These are phyloP conservation scores for Cryptosporidium bovis DNA, from an alignment of 169 alveolate species.

Conservation along the genomic window DNA sequence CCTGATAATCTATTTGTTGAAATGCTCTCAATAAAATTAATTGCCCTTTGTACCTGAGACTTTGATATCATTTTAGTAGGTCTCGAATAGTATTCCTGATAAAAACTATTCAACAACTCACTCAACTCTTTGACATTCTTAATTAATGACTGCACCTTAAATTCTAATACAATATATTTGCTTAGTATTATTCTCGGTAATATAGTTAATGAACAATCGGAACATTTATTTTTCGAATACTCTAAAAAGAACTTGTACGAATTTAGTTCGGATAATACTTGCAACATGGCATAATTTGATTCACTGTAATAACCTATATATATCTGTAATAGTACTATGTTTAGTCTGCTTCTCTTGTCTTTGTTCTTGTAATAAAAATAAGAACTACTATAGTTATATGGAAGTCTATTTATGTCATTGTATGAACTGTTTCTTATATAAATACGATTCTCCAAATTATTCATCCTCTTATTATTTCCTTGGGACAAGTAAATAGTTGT, in stretches of 20 bases:
- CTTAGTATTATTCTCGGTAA: conserved; percentile 44
- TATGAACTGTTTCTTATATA: conserved; percentile 15
- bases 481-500: background rate
- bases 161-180: conserved; percentile 39
- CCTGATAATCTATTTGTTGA: background rate
- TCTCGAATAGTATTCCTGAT: conserved; percentile 31
- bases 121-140: conserved; percentile 33
- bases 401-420: conserved; percentile 26
- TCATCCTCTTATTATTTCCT: background rate
- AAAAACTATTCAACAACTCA: conserved; percentile 26
- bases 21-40: conserved; percentile 4
- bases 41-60: conserved; percentile 34
- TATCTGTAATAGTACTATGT: conserved; percentile 35
- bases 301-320: conserved; percentile 46
- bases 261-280: conserved; percentile 34
- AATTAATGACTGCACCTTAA: conserved; percentile 27
- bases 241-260: conserved; percentile 38
- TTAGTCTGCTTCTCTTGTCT: background rate
- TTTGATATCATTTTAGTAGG: conserved; percentile 48
- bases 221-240: conserved; percentile 9
- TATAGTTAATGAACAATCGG: conserved; percentile 38
- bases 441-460: conserved; percentile 23
- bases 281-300: conserved; percentile 25
- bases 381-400: conserved; percentile 45
- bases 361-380: conserved; percentile 23